Evolutionary conservation across 1,139 yeast species (phyloP), one percentile per base, ranked within the genome.

Genomic region (Blastobotrys buckinghamii): DNA sequence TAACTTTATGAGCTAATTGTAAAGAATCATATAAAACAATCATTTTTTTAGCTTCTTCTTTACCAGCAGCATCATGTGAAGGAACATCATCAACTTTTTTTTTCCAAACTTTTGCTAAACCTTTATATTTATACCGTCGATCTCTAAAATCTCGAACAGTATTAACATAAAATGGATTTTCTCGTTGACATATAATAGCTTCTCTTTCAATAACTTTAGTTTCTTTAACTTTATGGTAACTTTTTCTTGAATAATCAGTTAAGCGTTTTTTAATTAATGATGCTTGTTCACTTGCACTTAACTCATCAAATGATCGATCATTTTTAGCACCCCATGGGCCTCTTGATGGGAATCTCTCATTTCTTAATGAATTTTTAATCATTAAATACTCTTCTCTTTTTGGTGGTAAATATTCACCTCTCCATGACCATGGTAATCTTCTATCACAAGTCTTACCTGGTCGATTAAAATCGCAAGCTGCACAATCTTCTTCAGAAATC

Each of bases 1-100:
- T 94, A 61, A 92, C 97, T 62, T 94, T 94, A 65, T 94, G 98
- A 0, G 98, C 98, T 56, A 94, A 75, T 69, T 94, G 99, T 55
- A 94, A 73, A 1, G 98, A 92, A 62, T 94, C 98, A 65, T 90
- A 92, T 48, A 94, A 73, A 41, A 94, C 89, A 34, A 89, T 86
- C 95, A 89, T 90, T 65, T 94, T 94, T 56, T 81, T 78, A 1
- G 97, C 96, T 62, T 89, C 97, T 53, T 88, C 95, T 55, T 68
- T 69, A 2, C 77, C 81, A 52, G 78, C 78, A 6, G 73, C 69
- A 60, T 87, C 94, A 60, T 87, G 92, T 10, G 74, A 69, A 2
- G 74, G 68, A 35, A 85, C 73, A 39, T 77, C 76, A 1, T 80
- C 72, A 2, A 80, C 77, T 60, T 89, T 90, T 16, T 85, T 85